Conservation (phyloP, 768 basidiomycete genomes). For the Agrocybe pediades region DNA sequence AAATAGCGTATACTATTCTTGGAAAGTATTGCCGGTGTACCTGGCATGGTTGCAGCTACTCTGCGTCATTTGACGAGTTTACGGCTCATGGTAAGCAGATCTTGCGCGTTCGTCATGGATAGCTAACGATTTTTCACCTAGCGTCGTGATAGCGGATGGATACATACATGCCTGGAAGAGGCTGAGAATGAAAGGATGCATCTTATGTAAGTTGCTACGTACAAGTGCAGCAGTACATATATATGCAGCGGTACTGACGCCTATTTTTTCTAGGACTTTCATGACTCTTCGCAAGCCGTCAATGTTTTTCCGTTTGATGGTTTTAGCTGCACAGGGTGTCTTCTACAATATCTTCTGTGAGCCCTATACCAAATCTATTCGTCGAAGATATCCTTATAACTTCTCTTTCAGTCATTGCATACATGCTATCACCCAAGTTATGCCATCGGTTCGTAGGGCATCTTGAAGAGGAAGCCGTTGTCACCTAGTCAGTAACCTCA, state of each 20-base stretch:
- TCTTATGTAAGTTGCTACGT: constrained; percentile 65
- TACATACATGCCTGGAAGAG: constrained; percentile 90
- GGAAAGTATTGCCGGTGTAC: constrained; percentile 92
- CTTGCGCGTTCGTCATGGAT: neutral
- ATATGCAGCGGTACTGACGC: constrained; percentile 9
- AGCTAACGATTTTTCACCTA: constrained; percentile 18
- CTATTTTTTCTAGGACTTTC: constrained; percentile 69
- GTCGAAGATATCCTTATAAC: constrained; percentile 1
- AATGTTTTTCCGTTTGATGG: constrained; percentile 74
- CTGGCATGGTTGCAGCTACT: constrained; percentile 92
- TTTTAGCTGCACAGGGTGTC: constrained; percentile 91
- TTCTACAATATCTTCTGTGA: constrained; percentile 88
- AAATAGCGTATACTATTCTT: constrained; percentile 58
- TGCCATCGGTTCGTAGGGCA: constrained; percentile 93
- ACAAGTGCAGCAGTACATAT: neutral
- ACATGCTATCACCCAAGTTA: constrained; percentile 71
- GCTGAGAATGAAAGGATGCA: constrained; percentile 99
- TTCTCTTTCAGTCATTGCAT: constrained; percentile 62
- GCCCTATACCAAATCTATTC: constrained; percentile 24
- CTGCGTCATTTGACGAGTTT: constrained; percentile 88
- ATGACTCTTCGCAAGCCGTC: constrained; percentile 88
- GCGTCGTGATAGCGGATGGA: constrained; percentile 66
- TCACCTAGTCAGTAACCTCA: constrained; percentile 87
- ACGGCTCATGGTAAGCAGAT: constrained; percentile 71
- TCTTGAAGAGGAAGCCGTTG: constrained; percentile 93